Percentiles rank a stretch among this genome's conserved stretches.
phyloP scores from a whole-genome alignment of 177 flowering plant species.

The Vitis hybrid region DNA sequence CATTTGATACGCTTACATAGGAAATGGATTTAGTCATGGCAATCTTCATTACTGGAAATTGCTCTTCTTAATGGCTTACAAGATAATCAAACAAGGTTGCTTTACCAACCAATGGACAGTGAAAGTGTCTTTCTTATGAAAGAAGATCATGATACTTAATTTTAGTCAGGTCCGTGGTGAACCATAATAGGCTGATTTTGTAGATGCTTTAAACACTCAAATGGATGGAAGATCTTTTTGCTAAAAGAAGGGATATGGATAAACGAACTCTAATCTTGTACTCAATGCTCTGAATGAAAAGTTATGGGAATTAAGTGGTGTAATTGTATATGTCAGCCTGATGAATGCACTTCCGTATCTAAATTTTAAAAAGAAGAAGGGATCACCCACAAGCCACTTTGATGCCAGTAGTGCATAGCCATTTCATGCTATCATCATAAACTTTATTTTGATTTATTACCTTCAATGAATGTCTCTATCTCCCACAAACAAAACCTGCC shows the following conservation, averaged over 20 bases:
- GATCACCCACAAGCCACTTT: not conserved
- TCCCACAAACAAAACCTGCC: not conserved
- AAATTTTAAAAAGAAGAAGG: not conserved
- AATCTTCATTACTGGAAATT: not conserved
- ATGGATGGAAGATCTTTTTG: not conserved
- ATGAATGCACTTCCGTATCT: not conserved
- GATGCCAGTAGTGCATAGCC: not conserved
- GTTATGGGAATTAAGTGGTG: not conserved
- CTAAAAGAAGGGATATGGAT: not conserved
- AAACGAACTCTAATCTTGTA: not conserved
- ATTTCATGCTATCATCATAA: not conserved
- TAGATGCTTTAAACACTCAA: not conserved
- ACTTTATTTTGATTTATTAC: not conserved
- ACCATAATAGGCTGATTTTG: not conserved
- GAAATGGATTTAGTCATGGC: not conserved
- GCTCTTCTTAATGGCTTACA: not conserved
- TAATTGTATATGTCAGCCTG: not conserved
- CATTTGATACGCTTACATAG: too few relatives aligned
- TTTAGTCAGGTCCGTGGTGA: not conserved
- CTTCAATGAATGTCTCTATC: too few relatives aligned
- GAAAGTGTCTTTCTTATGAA: not conserved
- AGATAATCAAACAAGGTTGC: not conserved
- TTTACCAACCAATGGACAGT: not conserved
- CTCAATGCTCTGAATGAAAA: not conserved
- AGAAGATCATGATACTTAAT: not conserved